Percentiles rank a stretch among this genome's conserved stretches.
phyloP scores from a whole-genome alignment of 306 rosid genomes.

The Aeschynomene evenia region DNA sequence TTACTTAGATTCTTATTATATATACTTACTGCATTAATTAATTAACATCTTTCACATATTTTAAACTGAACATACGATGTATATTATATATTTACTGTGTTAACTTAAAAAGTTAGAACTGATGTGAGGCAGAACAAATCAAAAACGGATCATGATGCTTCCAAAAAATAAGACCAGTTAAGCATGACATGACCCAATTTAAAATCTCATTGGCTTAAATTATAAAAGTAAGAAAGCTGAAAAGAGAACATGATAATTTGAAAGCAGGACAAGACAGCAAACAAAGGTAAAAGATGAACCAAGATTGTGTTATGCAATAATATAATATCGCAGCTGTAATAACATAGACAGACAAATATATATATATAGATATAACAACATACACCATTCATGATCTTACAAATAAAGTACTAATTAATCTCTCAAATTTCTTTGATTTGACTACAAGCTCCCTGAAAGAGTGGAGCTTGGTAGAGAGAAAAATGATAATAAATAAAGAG shows the following conservation, averaged over 20 bases:
- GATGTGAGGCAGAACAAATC: conserved; percentile 34
- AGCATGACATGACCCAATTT: conserved; percentile 29
- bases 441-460: conserved; percentile 23
- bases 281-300: conserved; percentile 39
- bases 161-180: conserved; percentile 38
- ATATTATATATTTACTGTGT: not conserved
- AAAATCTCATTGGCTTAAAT: conserved; percentile 42
- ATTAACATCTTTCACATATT: not conserved
- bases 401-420: conserved; percentile 12
- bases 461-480: conserved; percentile 17
- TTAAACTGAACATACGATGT: not conserved
- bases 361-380: not conserved
- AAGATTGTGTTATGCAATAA: conserved; percentile 15
- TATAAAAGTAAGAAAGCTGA: conserved; percentile 10
- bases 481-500: not conserved
- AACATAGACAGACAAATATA: conserved; percentile 1
- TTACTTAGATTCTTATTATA: not conserved
- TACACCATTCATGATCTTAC: conserved; percentile 27
- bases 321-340: too few relatives aligned
- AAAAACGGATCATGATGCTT: conserved; percentile 48
- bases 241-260: conserved; percentile 18
- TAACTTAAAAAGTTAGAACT: not conserved
- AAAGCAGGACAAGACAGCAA: conserved; percentile 26
- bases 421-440: conserved; percentile 34
- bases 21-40: not conserved